Percentiles rank a stretch among this genome's conserved stretches.
Evolutionary conservation across 306 rosid species (phyloP).

Genomic region (Neltuma alba): DNA sequence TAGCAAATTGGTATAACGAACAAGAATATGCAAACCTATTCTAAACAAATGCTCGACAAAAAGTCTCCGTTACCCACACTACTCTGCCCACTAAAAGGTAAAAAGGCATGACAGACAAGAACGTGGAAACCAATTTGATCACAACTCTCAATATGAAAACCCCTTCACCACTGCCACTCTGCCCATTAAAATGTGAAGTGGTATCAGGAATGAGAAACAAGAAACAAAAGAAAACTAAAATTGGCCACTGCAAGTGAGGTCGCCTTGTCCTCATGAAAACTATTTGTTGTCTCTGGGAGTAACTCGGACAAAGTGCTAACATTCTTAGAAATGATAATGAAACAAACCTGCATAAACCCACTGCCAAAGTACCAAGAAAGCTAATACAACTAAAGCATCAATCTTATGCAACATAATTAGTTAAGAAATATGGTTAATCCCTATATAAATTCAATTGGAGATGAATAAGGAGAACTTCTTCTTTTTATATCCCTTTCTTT

Average conservation of each 20-base stretch:
- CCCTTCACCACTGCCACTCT: background rate
- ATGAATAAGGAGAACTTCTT: slow-evolving; percentile 12
- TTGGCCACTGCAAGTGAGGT: background rate
- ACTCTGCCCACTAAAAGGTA: background rate
- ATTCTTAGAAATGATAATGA: background rate
- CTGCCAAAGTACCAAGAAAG: slow-evolving; percentile 32
- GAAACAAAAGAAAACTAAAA: slow-evolving; percentile 5
- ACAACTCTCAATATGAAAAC: background rate
- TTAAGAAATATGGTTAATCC: slow-evolving; percentile 4
- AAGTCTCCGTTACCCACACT: background rate
- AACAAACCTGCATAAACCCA: slow-evolving; percentile 4
- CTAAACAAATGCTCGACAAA: background rate
- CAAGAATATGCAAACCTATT: slow-evolving; percentile 12
- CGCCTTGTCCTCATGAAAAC: background rate
- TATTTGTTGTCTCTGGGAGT: background rate
- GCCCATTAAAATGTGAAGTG: slow-evolving; percentile 4
- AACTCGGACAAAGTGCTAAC: background rate
- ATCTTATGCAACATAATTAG: slow-evolving; percentile 26
- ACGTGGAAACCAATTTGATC: slow-evolving; percentile 1
- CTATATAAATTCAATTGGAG: background rate
- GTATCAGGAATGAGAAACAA: slow-evolving; percentile 2
- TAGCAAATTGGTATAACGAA: background rate
- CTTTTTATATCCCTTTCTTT: slow-evolving; percentile 5
- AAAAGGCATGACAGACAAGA: slow-evolving; percentile 24
- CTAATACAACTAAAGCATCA: slow-evolving; percentile 14